Evolutionary conservation across 1,284 basidiomycete genomes (phyloP), one percentile per base, ranked within the genome.

Genomic region (Xerocomus nothofagi): DNA sequence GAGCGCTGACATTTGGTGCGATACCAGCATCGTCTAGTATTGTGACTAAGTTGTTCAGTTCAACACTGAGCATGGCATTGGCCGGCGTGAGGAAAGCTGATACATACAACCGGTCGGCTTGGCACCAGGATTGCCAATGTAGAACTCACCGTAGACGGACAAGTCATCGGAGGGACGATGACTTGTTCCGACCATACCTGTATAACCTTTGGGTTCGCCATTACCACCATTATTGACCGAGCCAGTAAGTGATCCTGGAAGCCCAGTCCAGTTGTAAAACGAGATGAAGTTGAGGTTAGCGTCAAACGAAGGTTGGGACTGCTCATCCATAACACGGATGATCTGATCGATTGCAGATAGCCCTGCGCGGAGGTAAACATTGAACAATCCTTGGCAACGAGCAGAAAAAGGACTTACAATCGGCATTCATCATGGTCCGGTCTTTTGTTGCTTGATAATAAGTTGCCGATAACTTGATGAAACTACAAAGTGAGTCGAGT

Each of bases 191-290:
- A 89, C 79, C 57, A 87, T 71, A 30, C 76, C 80, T 10, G 80
- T 84, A 58, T 78, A 81, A 7, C 76, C 78, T 62, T 82, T 86
- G 1, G 81, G 86, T 60, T 88, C 85, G 9, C 80, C 80, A 58
- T 84, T 86, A 3, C 86, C 86, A 1, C 58, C 68, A 61, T 90
- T 90, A 44, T 73, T 68, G 1, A 89, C 86, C 15, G 74, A 67
- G 4, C 85, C 85, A 31, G 81, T 2, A 24, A 82, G 50, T 81
- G 73, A 15, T 11, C 84, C 84, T 50, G 72, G 67, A 12, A 78
- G 77, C 20, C 86, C 87, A 12, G 86, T 88, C 87, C 86, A 91
- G 62, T 87, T 88, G 62, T 87, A 90, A 63, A 80, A 87, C 3
- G 85, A 88, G 36, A 88, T 71, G 56, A 85, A 81, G 63, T 87